A percentile compares a stretch with the other conserved stretches of the same genome.
Conservation (phyloP, 78 protist species). For the Tieghemostelium lacteum region DNA sequence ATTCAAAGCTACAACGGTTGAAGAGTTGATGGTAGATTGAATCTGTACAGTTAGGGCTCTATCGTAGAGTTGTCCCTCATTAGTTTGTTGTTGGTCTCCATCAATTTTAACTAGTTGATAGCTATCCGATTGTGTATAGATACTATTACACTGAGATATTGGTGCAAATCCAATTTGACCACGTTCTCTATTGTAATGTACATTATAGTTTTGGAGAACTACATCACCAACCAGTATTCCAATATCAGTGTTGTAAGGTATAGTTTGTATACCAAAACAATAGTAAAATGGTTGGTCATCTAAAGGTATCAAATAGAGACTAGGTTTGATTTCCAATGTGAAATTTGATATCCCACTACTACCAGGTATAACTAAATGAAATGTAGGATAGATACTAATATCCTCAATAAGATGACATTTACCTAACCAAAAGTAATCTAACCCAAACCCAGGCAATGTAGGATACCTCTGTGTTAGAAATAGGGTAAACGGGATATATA, state of each 20-base stretch:
- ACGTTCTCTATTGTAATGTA: slow-evolving; percentile 24
- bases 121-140: neutral
- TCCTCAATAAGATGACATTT: slow-evolving; percentile 7
- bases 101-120: neutral
- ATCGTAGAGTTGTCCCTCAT: neutral
- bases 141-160: neutral
- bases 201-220: slow-evolving; percentile 28
- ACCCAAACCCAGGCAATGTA: slow-evolving; percentile 15
- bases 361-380: neutral
- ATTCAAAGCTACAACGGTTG: neutral
- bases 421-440: slow-evolving; percentile 12
- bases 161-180: slow-evolving; percentile 38
- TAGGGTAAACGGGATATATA: neutral
- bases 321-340: slow-evolving; percentile 8
- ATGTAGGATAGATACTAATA: slow-evolving; percentile 12
- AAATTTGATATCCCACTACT: neutral
- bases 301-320: neutral
- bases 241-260: slow-evolving; percentile 3
- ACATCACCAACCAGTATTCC: slow-evolving; percentile 50
- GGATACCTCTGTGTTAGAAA: neutral
- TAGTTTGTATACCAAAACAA: slow-evolving; percentile 38
- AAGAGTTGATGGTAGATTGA: neutral
- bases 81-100: slow-evolving; percentile 5
- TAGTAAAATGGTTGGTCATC: too few species aligned
- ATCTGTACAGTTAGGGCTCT: neutral